Conservation (phyloP, 2,329 filamentous ascomycete genomes). For the Fusarium heterosporum region DNA sequence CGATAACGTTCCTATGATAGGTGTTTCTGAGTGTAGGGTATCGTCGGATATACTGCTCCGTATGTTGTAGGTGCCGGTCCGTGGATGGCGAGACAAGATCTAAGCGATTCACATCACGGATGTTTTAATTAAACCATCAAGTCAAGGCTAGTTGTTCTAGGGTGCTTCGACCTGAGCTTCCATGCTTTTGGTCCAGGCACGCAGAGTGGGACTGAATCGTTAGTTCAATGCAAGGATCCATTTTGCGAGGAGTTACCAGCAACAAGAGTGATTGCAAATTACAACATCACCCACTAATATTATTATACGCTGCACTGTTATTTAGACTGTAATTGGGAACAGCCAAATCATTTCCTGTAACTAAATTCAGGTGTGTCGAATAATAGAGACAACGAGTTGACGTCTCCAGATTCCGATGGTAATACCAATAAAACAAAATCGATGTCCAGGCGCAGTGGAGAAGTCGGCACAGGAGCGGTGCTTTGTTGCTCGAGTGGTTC, state of each 20-base stretch:
- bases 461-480: constrained; percentile 1
- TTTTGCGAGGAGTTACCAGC: constrained; percentile 1
- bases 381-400: not conserved
- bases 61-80: not conserved
- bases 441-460: constrained; percentile 6
- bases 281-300: constrained; percentile 12
- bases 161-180: constrained; percentile 28
- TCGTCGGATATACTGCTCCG: not conserved
- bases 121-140: not conserved
- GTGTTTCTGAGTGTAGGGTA: not conserved
- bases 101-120: not conserved
- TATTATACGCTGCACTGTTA: not conserved
- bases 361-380: not conserved
- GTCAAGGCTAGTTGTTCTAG: constrained; percentile 14
- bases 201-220: constrained; percentile 15
- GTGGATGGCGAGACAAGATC: not conserved
- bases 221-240: constrained; percentile 20
- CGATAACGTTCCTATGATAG: not conserved
- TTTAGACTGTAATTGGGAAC: constrained; percentile 22
- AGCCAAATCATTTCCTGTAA: constrained; percentile 17
- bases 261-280: constrained; percentile 27
- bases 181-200: constrained; percentile 9
- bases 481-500: constrained; percentile 20
- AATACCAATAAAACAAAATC: not conserved
- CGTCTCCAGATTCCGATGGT: too few species aligned